phyloP scores from a whole-genome alignment of 352 stramenopile species.

The Blastocystis sp. region DNA sequence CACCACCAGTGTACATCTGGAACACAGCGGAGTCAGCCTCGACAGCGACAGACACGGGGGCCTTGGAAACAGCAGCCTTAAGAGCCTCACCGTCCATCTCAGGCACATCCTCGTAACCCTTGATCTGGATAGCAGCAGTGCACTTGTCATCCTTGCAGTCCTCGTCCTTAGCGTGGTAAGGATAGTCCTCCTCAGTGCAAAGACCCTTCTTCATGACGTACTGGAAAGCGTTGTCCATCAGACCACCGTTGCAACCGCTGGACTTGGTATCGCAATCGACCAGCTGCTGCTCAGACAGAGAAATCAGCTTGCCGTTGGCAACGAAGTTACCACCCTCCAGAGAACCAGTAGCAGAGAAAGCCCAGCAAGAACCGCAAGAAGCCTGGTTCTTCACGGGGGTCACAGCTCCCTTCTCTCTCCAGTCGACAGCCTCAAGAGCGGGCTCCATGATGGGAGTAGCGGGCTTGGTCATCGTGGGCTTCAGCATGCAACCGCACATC shows the following conservation, averaged over 20 bases:
- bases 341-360: slow-evolving; percentile 84
- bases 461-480: slow-evolving; percentile 76
- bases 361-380: slow-evolving; percentile 89
- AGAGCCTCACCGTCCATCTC: slow-evolving; percentile 84
- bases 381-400: slow-evolving; percentile 90
- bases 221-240: slow-evolving; percentile 86
- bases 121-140: slow-evolving; percentile 79
- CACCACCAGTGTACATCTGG: slow-evolving; percentile 93
- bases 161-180: slow-evolving; percentile 85
- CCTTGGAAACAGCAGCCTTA: slow-evolving; percentile 86
- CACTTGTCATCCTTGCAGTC: slow-evolving; percentile 65
- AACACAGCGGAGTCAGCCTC: slow-evolving; percentile 91
- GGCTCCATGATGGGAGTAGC: slow-evolving; percentile 75
- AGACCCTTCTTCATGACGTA: slow-evolving; percentile 86
- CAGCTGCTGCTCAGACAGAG: slow-evolving; percentile 86
- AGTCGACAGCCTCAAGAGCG: slow-evolving; percentile 79
- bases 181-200: slow-evolving; percentile 90
- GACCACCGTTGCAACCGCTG: slow-evolving; percentile 84
- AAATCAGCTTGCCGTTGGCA: slow-evolving; percentile 81
- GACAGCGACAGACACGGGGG: slow-evolving; percentile 91
- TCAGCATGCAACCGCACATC: slow-evolving; percentile 79
- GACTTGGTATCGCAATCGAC: slow-evolving; percentile 86
- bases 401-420: slow-evolving; percentile 71
- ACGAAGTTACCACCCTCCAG: slow-evolving; percentile 84
- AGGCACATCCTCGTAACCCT: slow-evolving; percentile 86